Evolutionary conservation across 1,139 yeast species (phyloP).

Genomic region (Ashbya aceris): DNA sequence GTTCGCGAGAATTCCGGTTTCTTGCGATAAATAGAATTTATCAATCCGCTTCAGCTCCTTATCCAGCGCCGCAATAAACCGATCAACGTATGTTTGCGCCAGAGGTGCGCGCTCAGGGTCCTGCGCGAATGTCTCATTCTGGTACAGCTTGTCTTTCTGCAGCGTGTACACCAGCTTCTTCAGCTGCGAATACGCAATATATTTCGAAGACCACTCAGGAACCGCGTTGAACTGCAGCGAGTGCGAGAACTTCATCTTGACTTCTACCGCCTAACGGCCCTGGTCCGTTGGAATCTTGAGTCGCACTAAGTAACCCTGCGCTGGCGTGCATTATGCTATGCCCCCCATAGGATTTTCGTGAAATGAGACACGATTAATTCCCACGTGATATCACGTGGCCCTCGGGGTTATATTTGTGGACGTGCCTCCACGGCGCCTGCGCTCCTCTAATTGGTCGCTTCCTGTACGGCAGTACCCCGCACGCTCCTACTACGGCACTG

Average conservation of each 20-base stretch:
- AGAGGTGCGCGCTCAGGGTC: conserved; percentile 14
- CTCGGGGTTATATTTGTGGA: too few species aligned
- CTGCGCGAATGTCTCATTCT: conserved; percentile 2
- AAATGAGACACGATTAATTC: too few species aligned
- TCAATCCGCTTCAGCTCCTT: conserved; percentile 54
- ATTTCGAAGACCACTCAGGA: conserved; percentile 71
- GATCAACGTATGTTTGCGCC: conserved; percentile 17
- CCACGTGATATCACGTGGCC: too few species aligned
- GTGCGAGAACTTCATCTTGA: conserved; percentile 62
- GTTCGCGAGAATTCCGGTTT: conserved; percentile 39
- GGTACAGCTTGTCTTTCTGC: conserved; percentile 47
- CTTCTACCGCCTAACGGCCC: neutral
- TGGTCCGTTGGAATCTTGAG: too few species aligned
- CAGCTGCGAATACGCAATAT: conserved; percentile 61
- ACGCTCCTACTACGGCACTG: too few species aligned
- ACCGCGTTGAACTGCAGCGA: conserved; percentile 69
- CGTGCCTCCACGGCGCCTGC: too few species aligned
- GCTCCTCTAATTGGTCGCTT: too few species aligned
- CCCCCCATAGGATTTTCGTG: too few species aligned
- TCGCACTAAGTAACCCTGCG: too few species aligned
- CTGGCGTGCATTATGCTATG: too few species aligned
- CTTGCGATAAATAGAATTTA: conserved; percentile 48
- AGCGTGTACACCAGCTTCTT: conserved; percentile 57
- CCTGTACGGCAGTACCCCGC: too few species aligned
- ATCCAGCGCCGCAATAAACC: conserved; percentile 44